Percentiles rank a stretch among this genome's conserved stretches.
These are phyloP conservation scores for Ascochyta koolunga DNA, from an alignment of 2,329 filamentous ascomycete species.

Conservation along the genomic window DNA sequence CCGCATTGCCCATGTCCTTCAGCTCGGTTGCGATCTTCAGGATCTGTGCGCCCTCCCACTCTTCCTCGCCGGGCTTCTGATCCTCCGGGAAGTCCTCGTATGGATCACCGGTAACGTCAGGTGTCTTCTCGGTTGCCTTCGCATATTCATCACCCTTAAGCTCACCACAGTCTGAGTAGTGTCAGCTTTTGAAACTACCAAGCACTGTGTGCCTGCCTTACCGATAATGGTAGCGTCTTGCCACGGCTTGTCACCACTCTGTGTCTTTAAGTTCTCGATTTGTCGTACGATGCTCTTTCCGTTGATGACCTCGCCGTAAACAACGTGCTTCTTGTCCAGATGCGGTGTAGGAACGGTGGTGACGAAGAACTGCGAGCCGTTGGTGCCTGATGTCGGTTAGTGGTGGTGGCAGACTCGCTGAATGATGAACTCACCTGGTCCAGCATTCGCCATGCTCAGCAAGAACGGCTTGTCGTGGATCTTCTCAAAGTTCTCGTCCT, in stretches of 20 bases:
- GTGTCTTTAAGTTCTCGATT: constrained; percentile 82
- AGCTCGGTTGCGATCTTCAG: constrained; percentile 81
- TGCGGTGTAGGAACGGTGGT: constrained; percentile 95
- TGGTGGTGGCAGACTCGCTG: neutral
- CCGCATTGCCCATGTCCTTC: constrained; percentile 90
- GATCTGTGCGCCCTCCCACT: constrained; percentile 70
- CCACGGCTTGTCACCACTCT: constrained; percentile 76
- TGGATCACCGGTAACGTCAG: constrained; percentile 83
- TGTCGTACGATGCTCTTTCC: constrained; percentile 91
- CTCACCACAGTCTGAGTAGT: constrained; percentile 77
- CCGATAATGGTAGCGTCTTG: constrained; percentile 71
- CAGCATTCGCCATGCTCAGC: constrained; percentile 97
- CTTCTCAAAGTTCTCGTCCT: constrained; percentile 91
- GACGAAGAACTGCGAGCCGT: constrained; percentile 97
- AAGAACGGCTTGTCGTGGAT: constrained; percentile 94
- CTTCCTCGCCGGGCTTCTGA: constrained; percentile 59
- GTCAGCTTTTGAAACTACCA: neutral
- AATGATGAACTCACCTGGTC: constrained; percentile 69
- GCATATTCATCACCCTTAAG: constrained; percentile 74
- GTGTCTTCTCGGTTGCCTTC: constrained; percentile 68
- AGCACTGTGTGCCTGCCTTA: constrained; percentile 17
- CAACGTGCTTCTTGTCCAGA: constrained; percentile 94
- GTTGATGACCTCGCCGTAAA: constrained; percentile 91
- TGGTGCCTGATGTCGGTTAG: constrained; percentile 69
- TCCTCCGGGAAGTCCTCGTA: constrained; percentile 98